Evolutionary conservation across 768 basidiomycete genomes (phyloP).

Genomic region (Lentinus tigrinus): DNA sequence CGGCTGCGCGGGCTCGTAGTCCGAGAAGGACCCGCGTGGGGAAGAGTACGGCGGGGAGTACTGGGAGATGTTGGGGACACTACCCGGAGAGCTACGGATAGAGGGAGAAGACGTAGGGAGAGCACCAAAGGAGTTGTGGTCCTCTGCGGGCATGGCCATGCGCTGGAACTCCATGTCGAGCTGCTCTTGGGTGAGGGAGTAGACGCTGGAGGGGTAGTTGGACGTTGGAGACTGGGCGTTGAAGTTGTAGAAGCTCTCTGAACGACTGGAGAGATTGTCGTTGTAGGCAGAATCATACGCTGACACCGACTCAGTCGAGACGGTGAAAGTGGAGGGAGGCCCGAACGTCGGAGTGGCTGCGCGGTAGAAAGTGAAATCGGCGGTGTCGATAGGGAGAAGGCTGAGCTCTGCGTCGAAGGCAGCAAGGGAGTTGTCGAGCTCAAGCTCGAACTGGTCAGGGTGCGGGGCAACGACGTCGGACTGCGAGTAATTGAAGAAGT

Average conservation of each 20-base stretch:
- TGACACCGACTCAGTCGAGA: conserved; percentile 65
- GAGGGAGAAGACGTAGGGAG: conserved; percentile 28
- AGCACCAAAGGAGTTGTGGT: conserved; percentile 56
- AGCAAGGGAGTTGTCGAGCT: conserved; percentile 71
- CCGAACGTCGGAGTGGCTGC: conserved; percentile 63
- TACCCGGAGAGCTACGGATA: conserved; percentile 60
- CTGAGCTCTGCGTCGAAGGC: conserved; percentile 59
- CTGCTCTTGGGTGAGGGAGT: conserved; percentile 37
- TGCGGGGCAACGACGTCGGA: conserved; percentile 74
- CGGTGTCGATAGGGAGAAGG: conserved; percentile 61
- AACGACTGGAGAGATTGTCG: conserved; percentile 55
- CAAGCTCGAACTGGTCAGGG: conserved; percentile 81
- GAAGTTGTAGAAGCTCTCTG: conserved; percentile 67
- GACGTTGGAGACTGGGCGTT: conserved; percentile 50
- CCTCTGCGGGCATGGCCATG: conserved; percentile 36
- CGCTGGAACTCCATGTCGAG: conserved; percentile 69
- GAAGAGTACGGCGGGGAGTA: conserved; percentile 26
- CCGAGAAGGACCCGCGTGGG: conserved; percentile 59
- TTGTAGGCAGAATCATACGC: conserved; percentile 52
- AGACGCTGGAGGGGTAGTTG: conserved; percentile 45
- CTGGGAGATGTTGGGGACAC: conserved; percentile 29
- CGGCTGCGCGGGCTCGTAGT: conserved; percentile 56
- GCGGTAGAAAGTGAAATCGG: conserved; percentile 56
- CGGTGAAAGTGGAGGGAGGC: conserved; percentile 76
- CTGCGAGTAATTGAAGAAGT: conserved; percentile 63